Base-by-base conservation (phyloP, 2,329 filamentous ascomycete genomes). In the Colletotrichum aenigma region DNA sequence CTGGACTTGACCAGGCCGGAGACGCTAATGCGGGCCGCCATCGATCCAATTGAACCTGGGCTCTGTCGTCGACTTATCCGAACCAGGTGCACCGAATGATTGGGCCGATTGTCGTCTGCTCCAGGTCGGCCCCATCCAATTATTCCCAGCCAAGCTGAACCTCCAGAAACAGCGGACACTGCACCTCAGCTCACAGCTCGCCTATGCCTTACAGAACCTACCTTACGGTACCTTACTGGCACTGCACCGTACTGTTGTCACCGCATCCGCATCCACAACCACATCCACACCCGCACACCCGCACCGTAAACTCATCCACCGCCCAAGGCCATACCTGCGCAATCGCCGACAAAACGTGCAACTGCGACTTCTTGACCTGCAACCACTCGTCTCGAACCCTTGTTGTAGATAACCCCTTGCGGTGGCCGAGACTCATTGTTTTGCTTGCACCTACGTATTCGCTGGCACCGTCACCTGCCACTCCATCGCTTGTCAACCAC, bases 51-150 rank as follows among this genome's bases (percentile, higher is more conserved):
- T 36, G 69, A 61, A 72, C 55, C 32, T 12, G 55, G 34, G n/a
- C 28, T 72, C 64, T 60, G 38, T 43, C 38, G 61, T 75, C 36
- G 68, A 62, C 72, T 66, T 66, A 71, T 65, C 67, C 34, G 34
- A 65, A n/a, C 71, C 48, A 28, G 67, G 61, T 38, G 68, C 68
- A 30, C 36, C 61, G 62, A 67, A 67, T 64, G 73, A 75, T 75
- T 75, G 73, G 73, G 48, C 56, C 62, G 73, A 75, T 75, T 66
- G 34, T 60, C 52, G 26, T 38, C 66, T 58, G 64, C 52, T 67
- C 24, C 55, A 69, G 32, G 66, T 43, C 34, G 34, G 61, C 36
- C 67, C 67, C 60, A 58, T 71, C 60, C 67, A 74, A 70, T 70
- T 65, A 70, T 70, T 56, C 69, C 61, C n/a, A 65, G 34, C 58